phyloP scores from a whole-genome alignment of 441 rosid species.

The Gossypium gossypioides region DNA sequence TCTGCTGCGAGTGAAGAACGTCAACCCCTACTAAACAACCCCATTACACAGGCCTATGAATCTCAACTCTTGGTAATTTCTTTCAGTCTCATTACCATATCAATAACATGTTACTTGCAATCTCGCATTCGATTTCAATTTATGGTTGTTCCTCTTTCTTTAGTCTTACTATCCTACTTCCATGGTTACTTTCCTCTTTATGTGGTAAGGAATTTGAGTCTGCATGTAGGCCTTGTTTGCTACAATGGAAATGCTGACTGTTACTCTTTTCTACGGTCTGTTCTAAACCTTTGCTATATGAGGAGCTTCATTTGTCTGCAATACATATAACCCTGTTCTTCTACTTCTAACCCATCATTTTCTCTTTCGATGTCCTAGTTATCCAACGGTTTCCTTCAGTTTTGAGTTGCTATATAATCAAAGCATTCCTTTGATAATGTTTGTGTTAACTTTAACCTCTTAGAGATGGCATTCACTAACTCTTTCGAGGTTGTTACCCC shows the following conservation, averaged over 20 bases:
- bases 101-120: neutral
- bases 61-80: neutral
- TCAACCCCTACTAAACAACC: constrained; percentile 23
- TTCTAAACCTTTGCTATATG: neutral
- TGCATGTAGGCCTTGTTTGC: neutral
- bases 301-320: neutral
- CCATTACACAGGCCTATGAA: constrained; percentile 35
- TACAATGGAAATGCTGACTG: neutral
- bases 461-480: neutral
- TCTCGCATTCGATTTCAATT: neutral
- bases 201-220: neutral
- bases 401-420: neutral
- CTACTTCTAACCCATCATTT: no score
- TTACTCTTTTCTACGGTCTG: neutral
- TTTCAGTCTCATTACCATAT: neutral
- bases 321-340: neutral
- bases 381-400: neutral
- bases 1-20: constrained; percentile 33
- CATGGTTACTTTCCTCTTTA: neutral
- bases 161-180: neutral
- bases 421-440: neutral
- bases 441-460: neutral
- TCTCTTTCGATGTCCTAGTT: neutral
- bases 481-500: neutral
- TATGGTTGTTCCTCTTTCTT: neutral